Evolutionary conservation across 2,329 filamentous ascomycete species (phyloP).

Genomic region (Orbilia ellipsospora): DNA sequence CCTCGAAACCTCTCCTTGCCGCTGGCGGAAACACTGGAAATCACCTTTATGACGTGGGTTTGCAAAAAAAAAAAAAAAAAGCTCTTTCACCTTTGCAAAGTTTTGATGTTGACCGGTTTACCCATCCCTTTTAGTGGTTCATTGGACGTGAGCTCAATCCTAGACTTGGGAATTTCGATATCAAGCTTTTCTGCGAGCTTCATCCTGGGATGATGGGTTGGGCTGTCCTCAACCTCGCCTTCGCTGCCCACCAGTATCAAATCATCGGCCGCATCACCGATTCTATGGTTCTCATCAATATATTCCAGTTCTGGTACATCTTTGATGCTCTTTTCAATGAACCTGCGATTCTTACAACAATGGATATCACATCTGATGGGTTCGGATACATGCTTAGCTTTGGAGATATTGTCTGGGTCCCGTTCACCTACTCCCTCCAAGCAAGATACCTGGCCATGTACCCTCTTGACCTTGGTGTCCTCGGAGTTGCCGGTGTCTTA

Average conservation of each 20-base stretch:
- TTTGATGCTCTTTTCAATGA: conserved; percentile 90
- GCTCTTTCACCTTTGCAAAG: neutral
- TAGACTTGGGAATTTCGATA: conserved; percentile 85
- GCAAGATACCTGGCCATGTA: conserved; percentile 85
- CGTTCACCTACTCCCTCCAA: conserved; percentile 87
- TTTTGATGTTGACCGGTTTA: neutral
- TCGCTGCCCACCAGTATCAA: conserved; percentile 87
- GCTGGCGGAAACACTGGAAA: conserved; percentile 85
- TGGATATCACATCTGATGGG: conserved; percentile 91
- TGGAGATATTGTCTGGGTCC: conserved; percentile 91
- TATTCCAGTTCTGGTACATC: conserved; percentile 83
- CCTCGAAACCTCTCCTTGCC: conserved; percentile 76
- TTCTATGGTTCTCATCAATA: conserved; percentile 81
- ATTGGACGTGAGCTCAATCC: conserved; percentile 96
- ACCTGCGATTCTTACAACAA: conserved; percentile 87
- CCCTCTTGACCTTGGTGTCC: conserved; percentile 79
- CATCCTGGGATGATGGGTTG: conserved; percentile 92
- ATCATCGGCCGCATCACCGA: conserved; percentile 85
- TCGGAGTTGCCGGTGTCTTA: conserved; percentile 73
- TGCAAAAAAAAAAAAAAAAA: neutral
- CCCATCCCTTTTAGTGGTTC: conserved; percentile 71
- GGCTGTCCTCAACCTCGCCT: conserved; percentile 85
- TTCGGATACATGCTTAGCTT: conserved; percentile 96
- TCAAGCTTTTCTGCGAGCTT: conserved; percentile 90
- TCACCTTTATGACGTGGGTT: conserved; percentile 76